A percentile compares a stretch with the other conserved stretches of the same genome.
Evolutionary conservation across 2,329 filamentous ascomycete genomes (phyloP).

Genomic region (Xylaria sp.): DNA sequence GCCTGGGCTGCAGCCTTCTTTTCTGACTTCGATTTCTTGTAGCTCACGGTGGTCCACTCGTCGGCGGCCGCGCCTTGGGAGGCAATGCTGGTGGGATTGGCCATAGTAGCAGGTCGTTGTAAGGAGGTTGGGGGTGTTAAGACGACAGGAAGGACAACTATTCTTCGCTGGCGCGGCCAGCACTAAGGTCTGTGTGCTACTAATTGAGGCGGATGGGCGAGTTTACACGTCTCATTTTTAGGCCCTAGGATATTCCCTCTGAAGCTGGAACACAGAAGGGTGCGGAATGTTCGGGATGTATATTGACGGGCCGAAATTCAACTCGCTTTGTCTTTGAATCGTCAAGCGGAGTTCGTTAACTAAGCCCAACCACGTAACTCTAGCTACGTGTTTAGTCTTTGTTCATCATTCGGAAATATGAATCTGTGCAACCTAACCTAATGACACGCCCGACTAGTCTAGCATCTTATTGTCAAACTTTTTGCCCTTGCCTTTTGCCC

Average conservation of each 20-base stretch:
- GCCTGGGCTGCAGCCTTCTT: background rate
- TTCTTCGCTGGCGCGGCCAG: background rate
- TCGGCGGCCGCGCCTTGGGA: background rate
- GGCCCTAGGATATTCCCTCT: background rate
- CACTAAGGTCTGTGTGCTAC: background rate
- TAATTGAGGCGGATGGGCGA: background rate
- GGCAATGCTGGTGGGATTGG: background rate
- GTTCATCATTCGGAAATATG: background rate
- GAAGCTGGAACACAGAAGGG: background rate
- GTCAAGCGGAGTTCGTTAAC: background rate
- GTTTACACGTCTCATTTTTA: background rate
- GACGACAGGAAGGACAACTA: background rate
- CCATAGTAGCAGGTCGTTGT: background rate
- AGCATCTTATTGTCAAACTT: conserved; percentile 46
- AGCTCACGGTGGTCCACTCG: background rate
- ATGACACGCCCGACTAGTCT: conserved; percentile 42
- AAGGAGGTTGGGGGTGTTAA: background rate
- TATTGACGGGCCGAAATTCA: background rate
- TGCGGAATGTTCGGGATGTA: background rate
- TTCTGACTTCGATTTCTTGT: background rate
- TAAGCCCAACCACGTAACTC: background rate
- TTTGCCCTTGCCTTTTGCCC: conserved; percentile 66
- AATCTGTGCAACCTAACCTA: background rate
- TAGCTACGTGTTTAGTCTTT: background rate
- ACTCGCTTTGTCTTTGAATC: background rate